Conservation (phyloP, 495 filamentous ascomycete species). For the Penicillium herquei region DNA sequence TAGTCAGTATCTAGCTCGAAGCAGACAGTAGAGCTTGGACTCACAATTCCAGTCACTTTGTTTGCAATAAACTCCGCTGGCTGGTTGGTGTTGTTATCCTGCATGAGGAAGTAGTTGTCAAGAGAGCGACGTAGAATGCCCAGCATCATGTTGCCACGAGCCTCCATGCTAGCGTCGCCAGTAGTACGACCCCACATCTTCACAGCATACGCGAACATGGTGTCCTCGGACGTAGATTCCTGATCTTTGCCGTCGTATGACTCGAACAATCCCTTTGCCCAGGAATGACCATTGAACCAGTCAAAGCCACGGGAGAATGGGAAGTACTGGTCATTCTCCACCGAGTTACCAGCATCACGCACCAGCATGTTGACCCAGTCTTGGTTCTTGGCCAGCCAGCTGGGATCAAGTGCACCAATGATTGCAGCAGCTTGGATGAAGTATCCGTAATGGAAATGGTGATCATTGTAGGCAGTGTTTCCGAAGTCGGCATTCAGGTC, state of each 20-base stretch:
- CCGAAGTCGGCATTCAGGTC: slow-evolving; percentile 75
- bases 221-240: slow-evolving; percentile 89
- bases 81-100: slow-evolving; percentile 67
- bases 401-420: slow-evolving; percentile 75
- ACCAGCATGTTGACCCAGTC: slow-evolving; percentile 79
- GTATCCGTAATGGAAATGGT: slow-evolving; percentile 92
- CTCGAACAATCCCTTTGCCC: slow-evolving; percentile 93
- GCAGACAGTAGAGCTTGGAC: too few relatives aligned
- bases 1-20: too few relatives aligned
- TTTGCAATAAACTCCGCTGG: slow-evolving; percentile 77
- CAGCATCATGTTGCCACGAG: slow-evolving; percentile 82
- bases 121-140: slow-evolving; percentile 68
- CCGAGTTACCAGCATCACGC: slow-evolving; percentile 77
- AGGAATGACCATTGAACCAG: slow-evolving; percentile 94
- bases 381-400: slow-evolving; percentile 71
- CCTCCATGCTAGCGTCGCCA: slow-evolving; percentile 78
- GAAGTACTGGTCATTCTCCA: slow-evolving; percentile 68
- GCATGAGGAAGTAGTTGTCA: slow-evolving; percentile 78
- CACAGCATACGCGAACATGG: slow-evolving; percentile 81
- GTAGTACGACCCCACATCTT: slow-evolving; percentile 90
- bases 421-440: slow-evolving; percentile 87
- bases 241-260: slow-evolving; percentile 89
- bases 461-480: slow-evolving; percentile 88
- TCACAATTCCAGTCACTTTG: slow-evolving; percentile 81
- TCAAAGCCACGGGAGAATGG: slow-evolving; percentile 87